Base-by-base conservation (phyloP, 2,329 filamentous ascomycete genomes). In the Claviceps arundinis region DNA sequence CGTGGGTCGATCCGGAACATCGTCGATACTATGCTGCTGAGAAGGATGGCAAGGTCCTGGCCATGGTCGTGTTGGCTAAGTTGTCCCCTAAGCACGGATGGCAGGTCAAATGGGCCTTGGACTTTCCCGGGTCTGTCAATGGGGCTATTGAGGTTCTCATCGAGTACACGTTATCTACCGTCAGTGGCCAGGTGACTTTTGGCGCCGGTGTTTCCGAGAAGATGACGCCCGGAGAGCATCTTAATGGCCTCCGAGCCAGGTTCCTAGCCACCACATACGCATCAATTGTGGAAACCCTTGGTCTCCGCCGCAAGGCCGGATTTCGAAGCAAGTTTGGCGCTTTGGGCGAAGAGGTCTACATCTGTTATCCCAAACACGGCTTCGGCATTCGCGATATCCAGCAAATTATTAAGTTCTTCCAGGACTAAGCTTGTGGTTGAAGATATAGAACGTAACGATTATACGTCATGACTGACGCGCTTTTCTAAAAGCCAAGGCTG, bases 91-190 rank as follows among this genome's bases (percentile, higher is more conserved):
- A 80, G 38, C 81, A 94, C 64, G 90, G 90, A 51, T 94, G 89
- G 81, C 90, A 96, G 72, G 84, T 95, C 64, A 96, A 96, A 73
- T 95, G 93, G 74, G 87, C 86, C n/a, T 81, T 96, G 51, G 89
- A 96, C 68, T 95, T 96, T 75, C 90, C 89, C 0, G 81, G 80
- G 26, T 80, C 89, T 1, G 86, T 90, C n/a, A 87, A 81, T 45
- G 90, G 90, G 47, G 84, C 87, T 37, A 95, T 95, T 56, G 90
- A 96, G 70, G 78, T 84, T 42, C 78, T 93, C 42, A 85, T 94
- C 60, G 81, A 85, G 40, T 78, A 84, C 62, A 80, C 85, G 0
- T 75, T 94, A 55, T 62, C 67, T 6, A 62, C 64, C 42, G 66
- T 80, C 49, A 70, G 71, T 1, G 72, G 73, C 38, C 68, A 73